phyloP scores from a whole-genome alignment of 441 rosid species.

The Erysimum pusillum region DNA sequence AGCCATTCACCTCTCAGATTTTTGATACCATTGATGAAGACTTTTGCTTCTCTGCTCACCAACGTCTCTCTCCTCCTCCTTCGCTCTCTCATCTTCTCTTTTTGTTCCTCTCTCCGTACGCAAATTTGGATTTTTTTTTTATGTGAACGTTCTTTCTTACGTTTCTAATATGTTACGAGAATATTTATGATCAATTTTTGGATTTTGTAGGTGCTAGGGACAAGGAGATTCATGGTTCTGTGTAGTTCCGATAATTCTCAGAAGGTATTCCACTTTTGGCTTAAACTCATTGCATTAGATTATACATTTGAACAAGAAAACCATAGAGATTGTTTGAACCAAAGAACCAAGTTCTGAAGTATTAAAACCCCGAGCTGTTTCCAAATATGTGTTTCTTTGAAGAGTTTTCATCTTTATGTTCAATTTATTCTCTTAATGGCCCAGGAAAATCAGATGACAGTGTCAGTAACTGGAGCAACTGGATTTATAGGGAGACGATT shows the following conservation, averaged over 20 bases:
- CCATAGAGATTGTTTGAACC: no score
- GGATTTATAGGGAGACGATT: slow-evolving; percentile 91
- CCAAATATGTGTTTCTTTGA: no score
- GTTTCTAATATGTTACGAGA: not conserved
- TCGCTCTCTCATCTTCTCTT: slow-evolving; percentile 59
- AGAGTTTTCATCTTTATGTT: no score
- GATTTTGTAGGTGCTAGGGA: slow-evolving; percentile 48
- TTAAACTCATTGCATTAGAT: no score
- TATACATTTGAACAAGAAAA: no score
- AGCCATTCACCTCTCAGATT: no score
- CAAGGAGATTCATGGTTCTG: slow-evolving; percentile 53
- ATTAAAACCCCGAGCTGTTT: no score
- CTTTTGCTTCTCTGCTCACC: slow-evolving; percentile 49
- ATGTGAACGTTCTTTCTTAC: slow-evolving; percentile 9
- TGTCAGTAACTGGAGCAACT: slow-evolving; percentile 92
- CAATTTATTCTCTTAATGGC: not conserved
- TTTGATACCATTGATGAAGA: no score
- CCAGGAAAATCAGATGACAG: slow-evolving; percentile 74
- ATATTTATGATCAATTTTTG: not conserved
- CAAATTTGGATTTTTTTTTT: not conserved
- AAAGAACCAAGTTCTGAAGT: no score
- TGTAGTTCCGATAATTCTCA: slow-evolving; percentile 61
- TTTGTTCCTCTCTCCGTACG: slow-evolving; percentile 58
- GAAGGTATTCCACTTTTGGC: slow-evolving; percentile 53
- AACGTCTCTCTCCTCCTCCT: slow-evolving; percentile 62